Percentiles rank a stretch among this genome's conserved stretches.
Evolutionary conservation across 2,329 filamentous ascomycete genomes (phyloP).

Genomic region (Myriosclerotinia scirpicola): DNA sequence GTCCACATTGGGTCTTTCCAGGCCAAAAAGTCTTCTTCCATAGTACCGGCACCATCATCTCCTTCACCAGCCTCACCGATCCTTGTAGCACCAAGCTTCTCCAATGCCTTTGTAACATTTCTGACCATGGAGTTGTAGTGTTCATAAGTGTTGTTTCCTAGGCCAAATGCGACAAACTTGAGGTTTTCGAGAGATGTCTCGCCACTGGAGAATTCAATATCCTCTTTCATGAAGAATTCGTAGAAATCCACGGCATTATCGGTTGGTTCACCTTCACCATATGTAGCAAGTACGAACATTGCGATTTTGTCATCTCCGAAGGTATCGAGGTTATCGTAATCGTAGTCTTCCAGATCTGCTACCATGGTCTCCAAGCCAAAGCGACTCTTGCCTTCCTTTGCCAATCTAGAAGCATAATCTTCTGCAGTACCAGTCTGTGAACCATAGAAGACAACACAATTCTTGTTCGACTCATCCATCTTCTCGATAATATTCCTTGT

Average conservation of each 20-base stretch:
- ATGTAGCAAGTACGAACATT: conserved; percentile 95
- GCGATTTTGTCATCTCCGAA: conserved; percentile 88
- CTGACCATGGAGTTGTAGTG: conserved; percentile 99
- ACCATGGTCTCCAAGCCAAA: conserved; percentile 98
- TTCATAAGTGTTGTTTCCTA: conserved; percentile 99
- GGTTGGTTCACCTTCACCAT: conserved; percentile 96
- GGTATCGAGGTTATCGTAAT: conserved; percentile 88
- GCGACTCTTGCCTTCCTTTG: conserved; percentile 95
- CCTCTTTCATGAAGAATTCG: conserved; percentile 86
- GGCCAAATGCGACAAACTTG: conserved; percentile 91
- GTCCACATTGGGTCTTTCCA: conserved; percentile 99
- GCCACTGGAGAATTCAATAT: conserved; percentile 71
- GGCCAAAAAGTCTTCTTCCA: conserved; percentile 98
- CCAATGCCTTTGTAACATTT: conserved; percentile 77
- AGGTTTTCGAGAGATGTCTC: conserved; percentile 77
- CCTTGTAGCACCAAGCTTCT: conserved; percentile 77
- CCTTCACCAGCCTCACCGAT: conserved; percentile 91
- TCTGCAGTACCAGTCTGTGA: conserved; percentile 98
- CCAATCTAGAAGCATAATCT: conserved; percentile 92
- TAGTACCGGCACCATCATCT: conserved; percentile 95
- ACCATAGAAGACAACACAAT: conserved; percentile 97
- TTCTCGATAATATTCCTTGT: conserved; percentile 93
- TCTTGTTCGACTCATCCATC: conserved; percentile 93
- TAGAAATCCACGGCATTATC: conserved; percentile 99
- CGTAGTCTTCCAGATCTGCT: conserved; percentile 95